Evolutionary conservation across 2,329 filamentous ascomycete species (phyloP).

Genomic region (Dryadomyces sulphureus): DNA sequence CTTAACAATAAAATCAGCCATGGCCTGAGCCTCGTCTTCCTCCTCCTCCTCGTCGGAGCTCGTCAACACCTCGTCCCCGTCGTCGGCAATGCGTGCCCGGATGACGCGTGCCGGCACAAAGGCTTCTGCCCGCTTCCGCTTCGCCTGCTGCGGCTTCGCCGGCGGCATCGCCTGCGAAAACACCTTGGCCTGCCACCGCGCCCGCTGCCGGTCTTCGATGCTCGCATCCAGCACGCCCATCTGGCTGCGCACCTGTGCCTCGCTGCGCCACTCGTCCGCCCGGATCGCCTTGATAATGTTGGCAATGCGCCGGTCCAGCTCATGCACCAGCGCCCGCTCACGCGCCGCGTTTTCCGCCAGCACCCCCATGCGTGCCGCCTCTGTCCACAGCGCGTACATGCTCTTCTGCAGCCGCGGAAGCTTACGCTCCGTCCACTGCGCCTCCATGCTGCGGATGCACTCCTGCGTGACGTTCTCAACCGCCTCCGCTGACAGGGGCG

Average conservation of each 20-base stretch:
- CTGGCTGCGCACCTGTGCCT: conserved; percentile 35
- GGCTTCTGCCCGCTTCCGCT: background rate
- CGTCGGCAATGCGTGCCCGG: conserved; percentile 9
- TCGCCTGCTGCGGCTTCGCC: conserved; percentile 2
- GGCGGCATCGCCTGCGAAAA: conserved; percentile 21
- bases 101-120: background rate
- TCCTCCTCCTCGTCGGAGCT: conserved; percentile 28
- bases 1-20: conserved; percentile 36
- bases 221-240: conserved; percentile 48
- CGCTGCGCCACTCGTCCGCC: conserved; percentile 33
- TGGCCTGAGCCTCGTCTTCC: conserved; percentile 19
- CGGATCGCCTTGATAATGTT: conserved; percentile 38
- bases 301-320: conserved; percentile 35
- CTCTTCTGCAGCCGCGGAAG: conserved; percentile 38
- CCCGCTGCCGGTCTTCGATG: conserved; percentile 43
- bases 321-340: conserved; percentile 26
- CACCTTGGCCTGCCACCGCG: conserved; percentile 29
- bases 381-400: conserved; percentile 47
- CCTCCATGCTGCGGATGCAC: conserved; percentile 36
- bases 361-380: conserved; percentile 30
- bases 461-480: conserved; percentile 37
- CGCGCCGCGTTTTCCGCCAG: conserved; percentile 26
- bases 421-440: conserved; percentile 43
- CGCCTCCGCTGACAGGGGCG: conserved; percentile 25
- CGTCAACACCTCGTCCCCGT: conserved; percentile 35